phyloP scores from a whole-genome alignment of 257 asterid species.

The Mentha longifolia region DNA sequence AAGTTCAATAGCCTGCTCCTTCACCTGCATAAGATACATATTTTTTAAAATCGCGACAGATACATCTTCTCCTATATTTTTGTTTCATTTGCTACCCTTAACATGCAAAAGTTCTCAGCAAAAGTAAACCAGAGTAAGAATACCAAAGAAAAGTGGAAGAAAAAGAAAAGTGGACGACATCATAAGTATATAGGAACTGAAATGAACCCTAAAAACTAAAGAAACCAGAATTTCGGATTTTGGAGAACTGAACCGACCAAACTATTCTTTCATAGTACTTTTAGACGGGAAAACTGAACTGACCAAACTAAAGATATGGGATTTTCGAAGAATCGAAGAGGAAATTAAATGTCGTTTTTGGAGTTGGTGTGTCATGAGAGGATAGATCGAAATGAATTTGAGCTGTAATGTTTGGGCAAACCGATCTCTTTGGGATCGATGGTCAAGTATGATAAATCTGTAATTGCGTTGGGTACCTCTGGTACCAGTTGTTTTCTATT shows the following conservation, averaged over 20 bases:
- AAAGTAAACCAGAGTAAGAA: neutral
- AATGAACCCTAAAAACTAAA: neutral
- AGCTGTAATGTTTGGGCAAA: too few species aligned
- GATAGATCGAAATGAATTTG: too few species aligned
- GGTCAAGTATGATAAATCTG: too few species aligned
- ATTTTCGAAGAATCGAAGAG: too few species aligned
- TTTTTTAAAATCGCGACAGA: conserved; percentile 23
- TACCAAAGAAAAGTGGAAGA: neutral
- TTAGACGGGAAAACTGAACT: neutral
- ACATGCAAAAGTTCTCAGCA: neutral
- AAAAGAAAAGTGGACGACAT: neutral
- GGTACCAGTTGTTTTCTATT: too few species aligned
- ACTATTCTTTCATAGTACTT: neutral
- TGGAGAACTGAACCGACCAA: neutral
- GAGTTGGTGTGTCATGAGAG: too few species aligned
- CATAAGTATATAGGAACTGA: neutral
- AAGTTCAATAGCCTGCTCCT: conserved; percentile 80
- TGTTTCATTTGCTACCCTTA: neutral
- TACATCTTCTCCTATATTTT: neutral
- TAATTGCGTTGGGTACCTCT: too few species aligned
- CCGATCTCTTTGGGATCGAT: too few species aligned
- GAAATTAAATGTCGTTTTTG: too few species aligned
- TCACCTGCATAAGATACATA: conserved; percentile 62
- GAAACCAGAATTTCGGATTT: neutral
- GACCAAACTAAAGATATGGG: too few species aligned